Conservation (phyloP, 441 rosid genomes). For the Jatropha multifida region DNA sequence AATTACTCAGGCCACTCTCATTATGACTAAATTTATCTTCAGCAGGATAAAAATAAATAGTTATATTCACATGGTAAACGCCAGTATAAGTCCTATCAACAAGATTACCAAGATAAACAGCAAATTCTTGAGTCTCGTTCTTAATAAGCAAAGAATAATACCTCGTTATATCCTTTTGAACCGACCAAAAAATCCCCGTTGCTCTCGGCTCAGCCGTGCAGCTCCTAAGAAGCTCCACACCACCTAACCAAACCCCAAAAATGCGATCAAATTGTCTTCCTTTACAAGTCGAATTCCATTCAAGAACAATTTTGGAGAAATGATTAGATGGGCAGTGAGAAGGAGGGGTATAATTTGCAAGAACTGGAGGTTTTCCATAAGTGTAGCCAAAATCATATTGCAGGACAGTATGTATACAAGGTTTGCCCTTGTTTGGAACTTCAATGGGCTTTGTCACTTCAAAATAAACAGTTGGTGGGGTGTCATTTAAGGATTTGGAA, state of each 20-base stretch:
- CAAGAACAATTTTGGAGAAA: constrained; percentile 73
- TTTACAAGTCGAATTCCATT: constrained; percentile 67
- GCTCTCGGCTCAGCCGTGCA: constrained; percentile 88
- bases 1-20: constrained; percentile 16
- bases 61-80: constrained; percentile 66
- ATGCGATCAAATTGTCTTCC: constrained; percentile 87
- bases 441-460: constrained; percentile 75
- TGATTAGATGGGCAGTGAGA: constrained; percentile 44
- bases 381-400: constrained; percentile 73
- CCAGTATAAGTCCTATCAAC: constrained; percentile 74
- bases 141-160: constrained; percentile 59
- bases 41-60: constrained; percentile 62
- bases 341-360: constrained; percentile 55
- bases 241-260: constrained; percentile 82
- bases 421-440: constrained; percentile 38
- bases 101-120: constrained; percentile 67
- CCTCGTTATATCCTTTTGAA: constrained; percentile 78
- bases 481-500: constrained; percentile 11
- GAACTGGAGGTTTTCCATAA: constrained; percentile 48
- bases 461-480: constrained; percentile 59
- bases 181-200: constrained; percentile 72
- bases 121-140: constrained; percentile 52
- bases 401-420: constrained; percentile 56
- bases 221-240: constrained; percentile 90
- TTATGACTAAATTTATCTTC: constrained; percentile 18